A percentile compares a stretch with the other conserved stretches of the same genome.
These are phyloP conservation scores for Globisporangium paddicum DNA, from an alignment of 352 stramenopile genomes.

Conservation along the genomic window DNA sequence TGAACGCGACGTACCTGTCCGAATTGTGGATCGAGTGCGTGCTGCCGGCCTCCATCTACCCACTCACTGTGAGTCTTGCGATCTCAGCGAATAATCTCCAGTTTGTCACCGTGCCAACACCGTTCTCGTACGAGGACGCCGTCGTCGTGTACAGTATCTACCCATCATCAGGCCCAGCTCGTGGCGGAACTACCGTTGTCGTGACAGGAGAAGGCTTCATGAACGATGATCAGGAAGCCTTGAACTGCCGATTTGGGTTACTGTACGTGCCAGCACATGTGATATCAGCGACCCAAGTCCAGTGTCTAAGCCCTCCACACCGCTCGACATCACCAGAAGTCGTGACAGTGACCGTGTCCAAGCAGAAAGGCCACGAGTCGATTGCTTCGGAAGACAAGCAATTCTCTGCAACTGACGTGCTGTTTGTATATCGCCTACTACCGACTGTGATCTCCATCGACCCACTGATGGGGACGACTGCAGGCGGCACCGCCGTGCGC, in stretches of 20 bases:
- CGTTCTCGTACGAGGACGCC: constrained; percentile 35
- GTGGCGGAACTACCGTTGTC: constrained; percentile 32
- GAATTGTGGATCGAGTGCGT: constrained; percentile 29
- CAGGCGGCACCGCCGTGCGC: constrained; percentile 18
- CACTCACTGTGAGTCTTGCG: constrained; percentile 14
- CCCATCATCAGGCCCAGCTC: constrained; percentile 32
- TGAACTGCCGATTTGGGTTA: constrained; percentile 39
- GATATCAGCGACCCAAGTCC: constrained; percentile 4
- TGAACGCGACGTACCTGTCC: constrained; percentile 19
- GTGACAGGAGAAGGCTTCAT: constrained; percentile 33
- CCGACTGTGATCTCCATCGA: constrained; percentile 19
- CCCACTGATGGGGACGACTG: constrained; percentile 15
- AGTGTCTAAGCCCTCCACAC: constrained; percentile 27
- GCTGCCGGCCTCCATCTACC: constrained; percentile 15
- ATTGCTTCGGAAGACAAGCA: background rate
- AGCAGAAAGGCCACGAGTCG: background rate
- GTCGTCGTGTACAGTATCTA: constrained; percentile 37
- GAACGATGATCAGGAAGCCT: background rate
- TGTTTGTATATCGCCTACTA: constrained; percentile 32
- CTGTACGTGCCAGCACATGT: constrained; percentile 22
- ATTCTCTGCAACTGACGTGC: constrained; percentile 3
- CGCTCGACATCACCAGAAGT: constrained; percentile 9
- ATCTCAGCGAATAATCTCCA: constrained; percentile 26
- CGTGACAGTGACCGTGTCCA: constrained; percentile 25
- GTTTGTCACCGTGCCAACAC: constrained; percentile 19